Evolutionary conservation across 108 stramenopile species (phyloP), one percentile per base, ranked within the genome.

Genomic region (Cyclotella atomus): DNA sequence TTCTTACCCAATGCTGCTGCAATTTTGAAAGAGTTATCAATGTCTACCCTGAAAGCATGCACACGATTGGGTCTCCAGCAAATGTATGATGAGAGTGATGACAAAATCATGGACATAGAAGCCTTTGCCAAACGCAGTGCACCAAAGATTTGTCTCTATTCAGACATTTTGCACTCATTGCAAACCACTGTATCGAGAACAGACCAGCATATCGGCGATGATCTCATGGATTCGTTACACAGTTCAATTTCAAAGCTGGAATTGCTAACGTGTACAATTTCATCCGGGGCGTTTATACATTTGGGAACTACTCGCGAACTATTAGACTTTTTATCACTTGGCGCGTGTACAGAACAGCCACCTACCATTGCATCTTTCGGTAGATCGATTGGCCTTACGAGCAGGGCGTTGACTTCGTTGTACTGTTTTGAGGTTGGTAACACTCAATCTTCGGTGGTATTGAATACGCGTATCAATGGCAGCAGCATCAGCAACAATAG

Each of bases 271-370:
- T 64, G 81, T n/a, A 57, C 73, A 1, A 70, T 88, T 27, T 83
- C 81, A 3, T 52, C 71, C 16, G 92, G 92, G 17, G 50, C 55
- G 10, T 94, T 94, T 55, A 36, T 87, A 30, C 92, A 94, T 76
- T 63, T 94, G 32, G 92, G 92, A 15, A 94, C 92, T 16, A 91
- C 85, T 4, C 35, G 68, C 29, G 92, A 94, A 77, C 76, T 94
- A 16, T 25, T 88, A 19, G 84, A 91, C 47, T 91, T 89, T 52
- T 33, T 87, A 16, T 74, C 81, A 9, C 34, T 50, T 2, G 81
- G 85, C 34, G 54, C 76, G 0, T 46, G 29, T 32, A 15, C 1
- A 14, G 28, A 49, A 23, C 16, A 24, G 3, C 2, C 57, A 57
- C n/a, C n/a, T 44, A 43, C 44, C 1, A 56, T 49, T 34, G 45